Percentiles rank a stretch among this genome's conserved stretches.
Evolutionary conservation across 495 filamentous ascomycete genomes (phyloP).

Genomic region (Penicillium salamii): DNA sequence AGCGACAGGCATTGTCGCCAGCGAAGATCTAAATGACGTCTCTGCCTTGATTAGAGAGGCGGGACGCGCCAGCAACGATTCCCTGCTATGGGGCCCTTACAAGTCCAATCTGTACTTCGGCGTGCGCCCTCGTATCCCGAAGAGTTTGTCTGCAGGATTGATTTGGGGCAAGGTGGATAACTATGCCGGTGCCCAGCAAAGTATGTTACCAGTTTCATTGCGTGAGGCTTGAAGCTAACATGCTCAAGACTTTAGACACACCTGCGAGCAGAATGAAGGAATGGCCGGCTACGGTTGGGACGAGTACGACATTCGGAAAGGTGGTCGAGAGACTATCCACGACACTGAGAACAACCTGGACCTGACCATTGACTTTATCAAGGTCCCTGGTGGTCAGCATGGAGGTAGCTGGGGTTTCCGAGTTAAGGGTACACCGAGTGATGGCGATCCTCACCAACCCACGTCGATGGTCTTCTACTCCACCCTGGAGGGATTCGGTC

Average conservation of each 20-base stretch:
- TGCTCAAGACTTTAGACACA: constrained; percentile 76
- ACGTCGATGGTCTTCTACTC: constrained; percentile 80
- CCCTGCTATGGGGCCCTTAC: constrained; percentile 94
- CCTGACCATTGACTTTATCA: constrained; percentile 88
- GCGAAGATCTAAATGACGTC: constrained; percentile 32
- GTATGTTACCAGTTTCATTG: constrained; percentile 48
- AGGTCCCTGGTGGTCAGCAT: constrained; percentile 81
- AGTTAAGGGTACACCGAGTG: constrained; percentile 76
- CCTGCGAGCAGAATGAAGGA: constrained; percentile 91
- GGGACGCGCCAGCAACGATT: constrained; percentile 67
- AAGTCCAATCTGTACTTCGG: constrained; percentile 96
- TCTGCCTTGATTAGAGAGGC: constrained; percentile 41
- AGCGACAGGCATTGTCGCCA: constrained; percentile 32
- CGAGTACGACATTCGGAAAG: constrained; percentile 82
- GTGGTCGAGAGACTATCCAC: constrained; percentile 85
- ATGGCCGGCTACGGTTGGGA: constrained; percentile 99
- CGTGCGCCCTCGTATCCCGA: constrained; percentile 79
- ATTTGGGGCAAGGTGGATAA: constrained; percentile 90
- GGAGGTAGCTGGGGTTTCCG: constrained; percentile 91
- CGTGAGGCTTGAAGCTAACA: constrained; percentile 2
- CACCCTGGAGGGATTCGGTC: constrained; percentile 72
- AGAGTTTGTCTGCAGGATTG: constrained; percentile 78
- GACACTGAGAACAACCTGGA: constrained; percentile 85
- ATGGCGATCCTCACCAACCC: constrained; percentile 62
- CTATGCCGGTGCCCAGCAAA: constrained; percentile 71